Percentiles rank a stretch among this genome's conserved stretches.
Evolutionary conservation across 176 grass and related monocot genomes (phyloP).

Genomic region (Leersia perrieri): DNA sequence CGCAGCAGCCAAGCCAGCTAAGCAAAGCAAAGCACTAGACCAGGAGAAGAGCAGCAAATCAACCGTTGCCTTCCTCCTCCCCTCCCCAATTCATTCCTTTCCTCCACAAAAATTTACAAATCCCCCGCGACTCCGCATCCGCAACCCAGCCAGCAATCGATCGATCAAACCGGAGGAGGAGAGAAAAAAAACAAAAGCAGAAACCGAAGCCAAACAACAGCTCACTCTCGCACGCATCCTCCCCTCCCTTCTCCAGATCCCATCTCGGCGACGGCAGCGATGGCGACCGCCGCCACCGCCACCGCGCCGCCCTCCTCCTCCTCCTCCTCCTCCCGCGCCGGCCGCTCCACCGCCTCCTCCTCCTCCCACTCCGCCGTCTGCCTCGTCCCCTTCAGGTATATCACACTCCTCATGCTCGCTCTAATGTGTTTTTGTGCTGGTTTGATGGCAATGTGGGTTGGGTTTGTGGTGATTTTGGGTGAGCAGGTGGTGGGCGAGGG

Average conservation of each 20-base stretch:
- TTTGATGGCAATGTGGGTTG: background rate
- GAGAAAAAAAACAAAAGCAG: slow-evolving; percentile 4
- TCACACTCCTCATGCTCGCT: too few species aligned
- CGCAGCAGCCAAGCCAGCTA: too few species aligned
- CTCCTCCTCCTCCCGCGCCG: slow-evolving; percentile 34
- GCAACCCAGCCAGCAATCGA: background rate
- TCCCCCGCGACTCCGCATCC: too few species aligned
- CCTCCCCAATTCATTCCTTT: too few species aligned
- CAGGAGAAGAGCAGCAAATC: too few species aligned
- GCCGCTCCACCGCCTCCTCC: background rate
- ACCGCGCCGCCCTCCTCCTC: slow-evolving; percentile 22
- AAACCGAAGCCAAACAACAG: slow-evolving; percentile 17
- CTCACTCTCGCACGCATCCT: slow-evolving; percentile 42
- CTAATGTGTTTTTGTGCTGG: too few species aligned
- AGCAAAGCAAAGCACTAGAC: too few species aligned
- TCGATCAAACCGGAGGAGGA: background rate
- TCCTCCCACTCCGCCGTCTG: slow-evolving; percentile 41
- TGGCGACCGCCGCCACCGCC: slow-evolving; percentile 50
- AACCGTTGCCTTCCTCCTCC: too few species aligned
- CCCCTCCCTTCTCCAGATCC: slow-evolving; percentile 11
- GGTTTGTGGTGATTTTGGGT: too few species aligned
- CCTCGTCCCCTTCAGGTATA: slow-evolving; percentile 75
- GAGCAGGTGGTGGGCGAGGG: slow-evolving; percentile 64
- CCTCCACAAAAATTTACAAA: background rate
- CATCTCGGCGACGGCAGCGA: slow-evolving; percentile 16